phyloP scores from a whole-genome alignment of 2,329 filamentous ascomycete genomes.

The Penicillium sp. region DNA sequence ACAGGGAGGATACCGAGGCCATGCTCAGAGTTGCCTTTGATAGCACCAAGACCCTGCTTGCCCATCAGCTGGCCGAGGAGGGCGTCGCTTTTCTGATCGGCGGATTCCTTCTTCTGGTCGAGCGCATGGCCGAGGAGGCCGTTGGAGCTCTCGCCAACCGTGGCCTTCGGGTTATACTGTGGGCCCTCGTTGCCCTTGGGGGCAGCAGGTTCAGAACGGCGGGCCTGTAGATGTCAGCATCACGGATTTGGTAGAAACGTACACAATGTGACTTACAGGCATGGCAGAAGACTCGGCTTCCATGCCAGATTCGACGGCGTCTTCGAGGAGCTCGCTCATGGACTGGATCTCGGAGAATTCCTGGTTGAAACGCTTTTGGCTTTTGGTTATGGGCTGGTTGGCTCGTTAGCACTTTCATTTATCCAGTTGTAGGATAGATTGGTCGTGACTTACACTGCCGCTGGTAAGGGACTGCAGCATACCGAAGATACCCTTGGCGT shows the following conservation, averaged over 20 bases:
- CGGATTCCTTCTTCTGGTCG: constrained; percentile 2
- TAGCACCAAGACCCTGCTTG: constrained; percentile 15
- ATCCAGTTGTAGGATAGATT: rapidly evolving
- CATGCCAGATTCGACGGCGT: not conserved
- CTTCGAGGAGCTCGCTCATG: not conserved
- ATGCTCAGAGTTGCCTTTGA: constrained; percentile 19
- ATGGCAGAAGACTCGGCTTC: not conserved
- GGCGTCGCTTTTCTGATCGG: not conserved
- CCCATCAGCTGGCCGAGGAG: constrained; percentile 10
- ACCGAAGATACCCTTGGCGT: constrained; percentile 4
- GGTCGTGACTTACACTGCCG: constrained; percentile 8
- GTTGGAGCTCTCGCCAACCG: not conserved
- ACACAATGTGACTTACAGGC: not conserved
- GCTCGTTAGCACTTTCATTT: not conserved
- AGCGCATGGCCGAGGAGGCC: constrained; percentile 6
- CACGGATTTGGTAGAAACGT: too few relatives aligned
- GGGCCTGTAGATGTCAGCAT: not conserved
- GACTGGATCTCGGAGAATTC: not conserved
- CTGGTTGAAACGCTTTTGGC: constrained; percentile 11
- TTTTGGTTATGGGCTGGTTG: constrained; percentile 5
- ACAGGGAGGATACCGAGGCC: constrained; percentile 24
- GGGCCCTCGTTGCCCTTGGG: not conserved
- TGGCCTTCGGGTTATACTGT: constrained; percentile 1
- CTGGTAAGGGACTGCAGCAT: constrained; percentile 14
- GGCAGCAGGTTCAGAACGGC: not conserved